Conservation (phyloP, 73 alveolate species). For the Stentor coeruleus region DNA sequence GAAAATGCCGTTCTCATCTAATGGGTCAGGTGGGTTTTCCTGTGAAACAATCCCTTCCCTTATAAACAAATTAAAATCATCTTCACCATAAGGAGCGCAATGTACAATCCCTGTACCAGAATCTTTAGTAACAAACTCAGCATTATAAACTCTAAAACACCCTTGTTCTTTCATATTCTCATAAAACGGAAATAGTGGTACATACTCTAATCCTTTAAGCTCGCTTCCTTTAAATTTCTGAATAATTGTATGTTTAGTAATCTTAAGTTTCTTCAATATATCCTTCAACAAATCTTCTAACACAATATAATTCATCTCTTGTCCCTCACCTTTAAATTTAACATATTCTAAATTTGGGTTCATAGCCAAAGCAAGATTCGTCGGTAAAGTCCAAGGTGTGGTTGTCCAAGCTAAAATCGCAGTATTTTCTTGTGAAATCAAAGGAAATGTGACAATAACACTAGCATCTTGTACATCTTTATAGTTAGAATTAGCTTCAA, state of each 20-base stretch:
- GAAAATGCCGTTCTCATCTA: constrained; percentile 97
- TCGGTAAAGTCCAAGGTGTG: constrained; percentile 99
- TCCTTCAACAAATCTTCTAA: constrained; percentile 83
- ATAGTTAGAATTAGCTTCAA: constrained; percentile 94
- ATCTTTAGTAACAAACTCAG: constrained; percentile 90
- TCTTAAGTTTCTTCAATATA: constrained; percentile 49
- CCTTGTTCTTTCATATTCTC: constrained; percentile 70
- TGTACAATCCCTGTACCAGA: constrained; percentile 99
- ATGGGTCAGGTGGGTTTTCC: constrained; percentile 91
- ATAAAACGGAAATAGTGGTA: constrained; percentile 92
- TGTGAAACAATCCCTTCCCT: constrained; percentile 77
- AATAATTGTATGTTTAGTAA: constrained; percentile 50
- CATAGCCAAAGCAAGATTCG: constrained; percentile 93
- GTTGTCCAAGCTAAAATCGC: constrained; percentile 99
- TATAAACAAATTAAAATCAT: constrained; percentile 83
- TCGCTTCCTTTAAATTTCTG: constrained; percentile 71
- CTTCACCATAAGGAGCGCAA: constrained; percentile 99
- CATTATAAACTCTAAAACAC: constrained; percentile 88
- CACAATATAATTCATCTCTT: constrained; percentile 59
- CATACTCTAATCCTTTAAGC: constrained; percentile 84
- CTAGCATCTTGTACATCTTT: constrained; percentile 91
- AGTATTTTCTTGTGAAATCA: constrained; percentile 64
- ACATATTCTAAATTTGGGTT: constrained; percentile 89
- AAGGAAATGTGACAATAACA: constrained; percentile 93
- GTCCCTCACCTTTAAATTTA: constrained; percentile 65